Evolutionary conservation across 495 filamentous ascomycete genomes (phyloP), one percentile per base, ranked within the genome.

Genomic region (Friedmanniomyces simplex): DNA sequence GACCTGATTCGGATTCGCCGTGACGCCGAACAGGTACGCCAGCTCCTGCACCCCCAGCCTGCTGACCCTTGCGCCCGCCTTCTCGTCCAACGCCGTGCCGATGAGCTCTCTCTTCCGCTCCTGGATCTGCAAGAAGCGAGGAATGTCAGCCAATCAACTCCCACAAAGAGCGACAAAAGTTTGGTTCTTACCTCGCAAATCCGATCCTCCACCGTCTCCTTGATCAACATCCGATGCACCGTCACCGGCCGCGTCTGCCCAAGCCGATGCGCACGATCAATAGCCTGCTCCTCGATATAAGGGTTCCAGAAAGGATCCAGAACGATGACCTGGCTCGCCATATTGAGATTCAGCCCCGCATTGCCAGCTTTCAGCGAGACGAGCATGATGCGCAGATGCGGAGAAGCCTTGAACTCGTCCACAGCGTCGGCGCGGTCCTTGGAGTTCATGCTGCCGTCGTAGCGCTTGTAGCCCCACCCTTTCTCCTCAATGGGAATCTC

Each of bases 271-370:
- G 91, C 88, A 37, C 91, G 88, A 69, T 96, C 93, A 54, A 97
- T 84, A 0, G 91, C 91, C 69, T 97, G 91, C 63, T 91, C 88
- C 72, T 97, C 91, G 25, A 95, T 85, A 67, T 85, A 96, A 0
- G 91, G 59, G 59, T 97, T 97, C 88, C 93, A 97, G 74, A 95
- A 96, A 0, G 91, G 91, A 62, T 97, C 91, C 55, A 94, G 81
- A 52, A 96, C 85, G 66, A 97, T 88, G 60, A 97, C 87, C 61
- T 89, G 85, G 0, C 83, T 86, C 0, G 91, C 91, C n/a, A 82
- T 82, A 8, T 85, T 84, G 20, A 97, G 79, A 67, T 97, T 97
- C 37, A 97, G 76, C 0, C 91, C 91, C 0, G 91, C 80, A 66
- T 97, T 97, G 13, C 91, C 91, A 0, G 91, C 91, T 52, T 89